Evolutionary conservation across 306 rosid species (phyloP), one percentile per base, ranked within the genome.

Genomic region (Citrullus mucosospermus): DNA sequence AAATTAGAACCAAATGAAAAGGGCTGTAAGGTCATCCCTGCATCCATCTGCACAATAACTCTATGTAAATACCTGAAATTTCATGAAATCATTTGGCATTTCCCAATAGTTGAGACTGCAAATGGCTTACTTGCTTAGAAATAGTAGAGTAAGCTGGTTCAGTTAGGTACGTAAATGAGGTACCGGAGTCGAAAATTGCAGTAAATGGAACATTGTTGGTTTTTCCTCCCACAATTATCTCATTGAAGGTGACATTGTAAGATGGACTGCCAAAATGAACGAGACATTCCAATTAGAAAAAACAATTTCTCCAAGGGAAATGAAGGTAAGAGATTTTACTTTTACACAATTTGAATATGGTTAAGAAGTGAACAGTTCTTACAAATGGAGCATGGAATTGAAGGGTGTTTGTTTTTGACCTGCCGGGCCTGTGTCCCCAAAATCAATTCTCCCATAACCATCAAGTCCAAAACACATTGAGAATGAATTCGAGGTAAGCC

Each of bases 381-480:
- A 96, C 98, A 75, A 79, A 28, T 6, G 68, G 63, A 75, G 44
- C 60, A 78, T 46, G 30, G 77, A 6, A 82, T 85, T 87, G 84
- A 96, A 85, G 80, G 96, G 93, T 12, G 99, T 96, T 83, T 92
- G 84, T 65, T 85, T 80, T 82, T 91, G 94, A 82, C 44, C 84
- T 22, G 78, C 53, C 80, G 88, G 90, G 71, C 91, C 91, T 80
- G 81, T 84, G 79, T 91, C 97, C 59, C 99, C 99, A 80, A 92
- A 96, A 6, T 85, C 82, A 83, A 92, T 92, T 85, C 96, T 89
- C 79, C 97, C 97, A 54, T 22, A 0, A 50, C 90, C 91, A 78
- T 91, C 86, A 51, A 9, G 3, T 68, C 94, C 94, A 77, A 96
- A 96, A 85, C 99, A 92, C 98, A 96, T 88, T 78, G 99, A 91